Conservation (phyloP, 768 basidiomycete genomes). For the Trametes villosa region DNA sequence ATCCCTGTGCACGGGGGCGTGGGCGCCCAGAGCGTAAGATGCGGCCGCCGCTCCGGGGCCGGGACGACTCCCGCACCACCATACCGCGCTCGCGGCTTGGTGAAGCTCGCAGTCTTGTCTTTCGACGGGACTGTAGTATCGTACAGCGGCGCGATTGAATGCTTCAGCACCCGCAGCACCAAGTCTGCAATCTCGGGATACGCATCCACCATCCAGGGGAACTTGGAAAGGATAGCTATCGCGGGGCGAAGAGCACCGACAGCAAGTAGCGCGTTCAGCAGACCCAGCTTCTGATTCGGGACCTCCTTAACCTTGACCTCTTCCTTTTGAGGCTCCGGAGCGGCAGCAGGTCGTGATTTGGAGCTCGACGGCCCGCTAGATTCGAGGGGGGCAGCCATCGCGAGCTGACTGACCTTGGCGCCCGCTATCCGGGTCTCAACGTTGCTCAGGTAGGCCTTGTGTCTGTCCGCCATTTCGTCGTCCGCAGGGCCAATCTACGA, state of each 20-base stretch:
- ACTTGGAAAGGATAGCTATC: constrained; percentile 77
- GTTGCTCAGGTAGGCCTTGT: constrained; percentile 65
- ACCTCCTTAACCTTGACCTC: constrained; percentile 46
- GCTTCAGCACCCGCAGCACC: constrained; percentile 72
- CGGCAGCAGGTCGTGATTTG: constrained; percentile 44
- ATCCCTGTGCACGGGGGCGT: constrained; percentile 76
- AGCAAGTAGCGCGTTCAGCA: constrained; percentile 80
- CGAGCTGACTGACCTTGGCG: constrained; percentile 75
- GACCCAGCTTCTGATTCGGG: constrained; percentile 78
- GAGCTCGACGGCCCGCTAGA: constrained; percentile 46
- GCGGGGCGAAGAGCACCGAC: constrained; percentile 84
- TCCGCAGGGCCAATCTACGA: constrained; percentile 75
- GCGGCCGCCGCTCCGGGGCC: constrained; percentile 59
- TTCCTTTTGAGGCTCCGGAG: constrained; percentile 42
- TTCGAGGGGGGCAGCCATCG: constrained; percentile 84
- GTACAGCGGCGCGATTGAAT: constrained; percentile 74
- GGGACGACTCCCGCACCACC: constrained; percentile 57
- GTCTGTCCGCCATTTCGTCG: constrained; percentile 69
- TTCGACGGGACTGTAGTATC: constrained; percentile 52
- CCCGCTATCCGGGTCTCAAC: constrained; percentile 67
- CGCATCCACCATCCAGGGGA: constrained; percentile 83
- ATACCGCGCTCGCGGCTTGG: constrained; percentile 65
- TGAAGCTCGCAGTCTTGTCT: constrained; percentile 65
- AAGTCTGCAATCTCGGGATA: constrained; percentile 87
- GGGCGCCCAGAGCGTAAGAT: constrained; percentile 79